phyloP scores from a whole-genome alignment of 305 asterid genomes.

The Rubia peregrina region DNA sequence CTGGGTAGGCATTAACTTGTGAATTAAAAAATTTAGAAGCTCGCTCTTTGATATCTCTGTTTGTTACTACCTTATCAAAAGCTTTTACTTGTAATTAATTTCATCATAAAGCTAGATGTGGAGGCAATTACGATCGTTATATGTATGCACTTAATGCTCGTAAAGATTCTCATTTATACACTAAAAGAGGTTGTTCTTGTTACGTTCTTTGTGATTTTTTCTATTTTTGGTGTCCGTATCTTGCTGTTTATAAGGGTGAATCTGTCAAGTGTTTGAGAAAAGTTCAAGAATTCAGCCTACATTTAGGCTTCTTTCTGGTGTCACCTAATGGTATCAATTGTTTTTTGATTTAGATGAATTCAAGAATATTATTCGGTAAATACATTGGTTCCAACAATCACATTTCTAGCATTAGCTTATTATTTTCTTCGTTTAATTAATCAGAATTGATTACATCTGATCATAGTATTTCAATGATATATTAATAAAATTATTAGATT shows the following conservation, averaged over 20 bases:
- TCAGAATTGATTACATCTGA: not conserved
- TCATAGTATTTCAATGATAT: not conserved
- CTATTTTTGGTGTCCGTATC: not conserved
- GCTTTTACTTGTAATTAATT: too few relatives aligned
- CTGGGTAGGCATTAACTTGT: constrained; percentile 6
- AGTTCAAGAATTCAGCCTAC: not conserved
- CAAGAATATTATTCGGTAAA: not conserved
- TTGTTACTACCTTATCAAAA: not conserved
- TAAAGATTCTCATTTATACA: not conserved
- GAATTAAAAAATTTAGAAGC: not conserved
- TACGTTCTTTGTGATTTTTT: not conserved
- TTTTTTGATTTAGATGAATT: not conserved
- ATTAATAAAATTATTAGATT: not conserved
- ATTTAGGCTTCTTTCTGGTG: not conserved
- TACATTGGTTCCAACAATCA: not conserved
- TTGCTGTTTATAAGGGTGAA: not conserved
- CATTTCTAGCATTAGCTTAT: too few relatives aligned
- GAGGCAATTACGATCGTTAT: not conserved
- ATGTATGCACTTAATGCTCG: not conserved
- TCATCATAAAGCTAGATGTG: not conserved
- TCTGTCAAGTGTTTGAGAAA: not conserved
- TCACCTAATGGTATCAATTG: not conserved
- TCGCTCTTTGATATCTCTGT: not conserved
- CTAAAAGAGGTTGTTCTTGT: not conserved
- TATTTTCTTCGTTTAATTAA: too few relatives aligned